A percentile compares a stretch with the other conserved stretches of the same genome.
These are phyloP conservation scores for Pontederia crassipes DNA, from an alignment of 176 grass and related monocot species.

Conservation along the genomic window DNA sequence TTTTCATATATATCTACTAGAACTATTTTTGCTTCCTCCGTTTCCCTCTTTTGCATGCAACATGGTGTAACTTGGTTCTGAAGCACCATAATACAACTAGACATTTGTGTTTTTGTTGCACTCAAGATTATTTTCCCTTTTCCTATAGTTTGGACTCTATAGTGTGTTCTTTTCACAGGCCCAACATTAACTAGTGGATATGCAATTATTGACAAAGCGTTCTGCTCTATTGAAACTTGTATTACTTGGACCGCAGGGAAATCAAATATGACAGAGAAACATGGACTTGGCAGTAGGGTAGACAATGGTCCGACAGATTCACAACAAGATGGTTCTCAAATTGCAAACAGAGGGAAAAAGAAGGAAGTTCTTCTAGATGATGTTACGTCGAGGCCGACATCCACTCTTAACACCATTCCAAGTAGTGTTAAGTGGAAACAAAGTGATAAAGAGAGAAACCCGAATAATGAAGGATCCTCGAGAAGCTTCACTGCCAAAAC, in stretches of 20 bases:
- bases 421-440: conserved; percentile 61
- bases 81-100: too few species aligned
- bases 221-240: background rate
- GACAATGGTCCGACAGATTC: conserved; percentile 40
- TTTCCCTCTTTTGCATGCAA: too few species aligned
- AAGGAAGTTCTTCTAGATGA: conserved; percentile 24
- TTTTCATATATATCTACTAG: too few species aligned
- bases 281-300: conserved; percentile 32
- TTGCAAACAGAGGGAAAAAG: conserved; percentile 18
- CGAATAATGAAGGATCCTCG: conserved; percentile 36
- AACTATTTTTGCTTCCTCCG: too few species aligned
- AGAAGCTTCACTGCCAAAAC: conserved; percentile 42
- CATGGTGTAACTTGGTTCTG: too few species aligned
- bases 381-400: conserved; percentile 15
- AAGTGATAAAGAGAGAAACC: conserved; percentile 38
- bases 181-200: too few species aligned
- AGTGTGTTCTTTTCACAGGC: too few species aligned
- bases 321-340: conserved; percentile 11
- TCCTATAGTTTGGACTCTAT: too few species aligned
- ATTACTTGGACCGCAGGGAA: background rate
- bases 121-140: too few species aligned
- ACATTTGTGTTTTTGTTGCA: too few species aligned
- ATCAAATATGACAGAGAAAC: conserved; percentile 21
- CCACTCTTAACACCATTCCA: conserved; percentile 9
- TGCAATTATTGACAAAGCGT: too few species aligned